Base-by-base conservation (phyloP, 257 asterid species). In the Linaria vulgaris region DNA sequence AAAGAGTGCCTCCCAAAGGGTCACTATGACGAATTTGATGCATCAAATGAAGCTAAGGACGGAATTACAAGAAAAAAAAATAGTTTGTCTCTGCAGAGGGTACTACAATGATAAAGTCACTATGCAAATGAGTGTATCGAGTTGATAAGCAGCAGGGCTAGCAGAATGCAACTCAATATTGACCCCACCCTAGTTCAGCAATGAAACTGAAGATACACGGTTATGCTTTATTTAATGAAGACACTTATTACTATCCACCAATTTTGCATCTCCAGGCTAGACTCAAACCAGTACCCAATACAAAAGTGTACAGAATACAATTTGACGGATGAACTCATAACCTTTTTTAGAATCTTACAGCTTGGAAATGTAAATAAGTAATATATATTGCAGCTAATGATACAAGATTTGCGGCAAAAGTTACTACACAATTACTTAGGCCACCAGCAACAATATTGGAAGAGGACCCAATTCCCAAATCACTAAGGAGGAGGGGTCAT, bases 221-320 rank as follows among this genome's bases (percentile, higher is more conserved):
- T 25, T 24, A 23, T 15, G 67, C n/a, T n/a, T n/a, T 52, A 51
- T 56, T 21, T 47, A 37, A 20, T 9, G 21, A 43, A 25, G 55
- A 20, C 56, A 37, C 20, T 38, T 24, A 41, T 53, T 6, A 6
- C 4, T 6, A 23, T 12, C 24, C 51, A 48, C 21, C 23, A 44
- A 31, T 45, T 44, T 31, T 59, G 53, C 54, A 54, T 52, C 60
- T 59, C 66, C 22, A 12, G 17, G 37, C n/a, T 16, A 19, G 39
- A 17, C 56, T 53, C 31, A 27, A 19, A 56, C 16, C 64, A 7
- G 9, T 8, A 4, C 1, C 10, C 1, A 11, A 34, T n/a, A 34
- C 41, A 34, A 34, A 34, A 3, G 1, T 34, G 5, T 34, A 7
- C 41, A 1, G 10, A 1, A 34, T 34, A 34, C 41, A 34, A 34